Base-by-base conservation (phyloP, 2,329 filamentous ascomycete species). In the Ophiocordyceps camponoti-leonardi region DNA sequence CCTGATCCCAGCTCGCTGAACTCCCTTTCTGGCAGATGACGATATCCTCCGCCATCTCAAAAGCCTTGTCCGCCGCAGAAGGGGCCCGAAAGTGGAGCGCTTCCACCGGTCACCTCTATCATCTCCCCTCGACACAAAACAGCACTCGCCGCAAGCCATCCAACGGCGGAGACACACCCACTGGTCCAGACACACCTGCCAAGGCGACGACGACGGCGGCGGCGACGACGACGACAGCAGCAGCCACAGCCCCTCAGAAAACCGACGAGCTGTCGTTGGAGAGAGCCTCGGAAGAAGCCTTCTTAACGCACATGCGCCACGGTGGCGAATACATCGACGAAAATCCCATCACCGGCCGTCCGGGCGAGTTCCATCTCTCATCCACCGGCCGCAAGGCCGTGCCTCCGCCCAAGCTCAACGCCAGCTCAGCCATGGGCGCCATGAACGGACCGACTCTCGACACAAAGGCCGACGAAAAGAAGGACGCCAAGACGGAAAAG, bases 321-420 rank as follows among this genome's bases (percentile, higher is more conserved):
- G 77, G 76, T 35, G 72, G 75, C 43, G 77, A 81, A 50, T 81
- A 77, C 55, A 73, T 81, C 60, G 75, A 82, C 58, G 75, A 81
- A 58, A 81, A 79, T 51, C 76, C 77, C 40, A 81, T 82, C 52
- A 80, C 76, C 0, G 78, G 79, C 43, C 69, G 72, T 28, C 78
- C 78, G 1, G 78, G 78, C 44, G 75, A 78, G 45, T 82, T 81
- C 58, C 75, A 80, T 51, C 67, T 81, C 12, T 72, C 72, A 10
- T 77, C 74, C 8, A 79, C 75, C 0, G 77, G 77, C 1, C 68
- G 75, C 45, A 73, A 73, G 54, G 54, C 58, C 2, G 56, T 60
- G 5, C 56, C 54, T 16, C 57, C 61, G 20, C 60, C 59, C 2
- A 59, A 59, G 41, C 51, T 56, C 41, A 52, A 51, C 5, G 51